Evolutionary conservation across 2,329 filamentous ascomycete species (phyloP).

Genomic region (Dichotomopilus funicola): DNA sequence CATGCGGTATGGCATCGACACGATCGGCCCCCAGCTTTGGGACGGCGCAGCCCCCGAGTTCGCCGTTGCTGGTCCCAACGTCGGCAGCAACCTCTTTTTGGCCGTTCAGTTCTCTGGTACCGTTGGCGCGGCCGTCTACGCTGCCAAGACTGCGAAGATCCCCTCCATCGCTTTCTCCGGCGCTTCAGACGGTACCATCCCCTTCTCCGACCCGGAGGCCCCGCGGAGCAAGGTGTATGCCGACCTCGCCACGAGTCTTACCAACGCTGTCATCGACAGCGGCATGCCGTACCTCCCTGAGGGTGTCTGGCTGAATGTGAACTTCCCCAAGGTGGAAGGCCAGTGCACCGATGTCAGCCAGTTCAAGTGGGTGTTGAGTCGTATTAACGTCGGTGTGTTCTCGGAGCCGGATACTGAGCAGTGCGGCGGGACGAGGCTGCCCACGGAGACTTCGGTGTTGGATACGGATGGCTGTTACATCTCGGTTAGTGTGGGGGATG

Average conservation of each 20-base stretch:
- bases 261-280: conserved; percentile 45
- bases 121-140: conserved; percentile 57
- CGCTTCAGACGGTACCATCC: conserved; percentile 39
- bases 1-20: conserved; percentile 56
- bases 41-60: conserved; percentile 48
- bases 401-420: conserved; percentile 48
- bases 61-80: conserved; percentile 60
- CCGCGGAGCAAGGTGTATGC: conserved; percentile 55
- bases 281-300: conserved; percentile 58
- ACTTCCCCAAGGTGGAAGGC: conserved; percentile 51
- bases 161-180: conserved; percentile 66
- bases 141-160: conserved; percentile 46
- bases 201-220: conserved; percentile 48
- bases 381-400: conserved; percentile 52
- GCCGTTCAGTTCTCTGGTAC: conserved; percentile 57
- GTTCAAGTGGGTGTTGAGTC: conserved; percentile 58
- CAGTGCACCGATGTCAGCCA: conserved; percentile 45
- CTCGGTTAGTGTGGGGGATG: conserved; percentile 56
- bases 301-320: conserved; percentile 60
- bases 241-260: conserved; percentile 53
- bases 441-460: conserved; percentile 51
- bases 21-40: conserved; percentile 49
- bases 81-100: conserved; percentile 51
- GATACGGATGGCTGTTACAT: conserved; percentile 49
- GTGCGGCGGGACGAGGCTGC: conserved; percentile 50